Base-by-base conservation (phyloP, 306 rosid species). In the Leucaena leucocephala region DNA sequence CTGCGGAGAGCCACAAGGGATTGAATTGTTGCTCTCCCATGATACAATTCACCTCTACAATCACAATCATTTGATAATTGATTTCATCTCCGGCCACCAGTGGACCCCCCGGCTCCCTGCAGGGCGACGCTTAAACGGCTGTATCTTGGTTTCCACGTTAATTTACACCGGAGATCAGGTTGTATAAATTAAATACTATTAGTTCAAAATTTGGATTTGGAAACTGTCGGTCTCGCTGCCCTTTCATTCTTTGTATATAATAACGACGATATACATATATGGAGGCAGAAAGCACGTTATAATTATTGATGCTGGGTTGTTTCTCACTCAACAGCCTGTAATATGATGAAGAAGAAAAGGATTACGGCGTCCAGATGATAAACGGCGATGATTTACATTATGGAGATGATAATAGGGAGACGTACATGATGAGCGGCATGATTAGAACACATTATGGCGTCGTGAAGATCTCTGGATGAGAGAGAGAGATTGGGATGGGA, bases 11-110 rank as follows among this genome's bases (percentile, higher is more conserved):
- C 49, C 78, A 80, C 61, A 57, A 55, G 67, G 73, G 78, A 50
- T 64, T 80, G 59, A 80, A 50, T 74, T 50, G 78, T 64, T 2
- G 48, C 68, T 80, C 78, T 54, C 72, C 57, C 63, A 78, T 78
- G 38, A 74, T 46, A 71, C 40, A 62, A 76, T 62, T 45, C 70
- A 71, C 78, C 55, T 63, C 36, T 69, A 54, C 61, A 1, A 54
- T 57, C 63, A 80, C 81, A 76, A 76, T 84, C 65, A 80, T 80
- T 80, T 84, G 84, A 80, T 76, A 71, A 79, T 63, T 76, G 83
- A 71, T 84, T 76, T 71, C 84, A 55, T 17, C 48, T 76, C 54
- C 65, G 72, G 67, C 62, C 75, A 48, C 38, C 0, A 10, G 12
- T 79, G 84, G 83, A 70, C 77, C 82, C 71, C 27, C 35, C n/a